Evolutionary conservation across 805 yeast species (phyloP).

Genomic region (Hanseniaspora lachancei): DNA sequence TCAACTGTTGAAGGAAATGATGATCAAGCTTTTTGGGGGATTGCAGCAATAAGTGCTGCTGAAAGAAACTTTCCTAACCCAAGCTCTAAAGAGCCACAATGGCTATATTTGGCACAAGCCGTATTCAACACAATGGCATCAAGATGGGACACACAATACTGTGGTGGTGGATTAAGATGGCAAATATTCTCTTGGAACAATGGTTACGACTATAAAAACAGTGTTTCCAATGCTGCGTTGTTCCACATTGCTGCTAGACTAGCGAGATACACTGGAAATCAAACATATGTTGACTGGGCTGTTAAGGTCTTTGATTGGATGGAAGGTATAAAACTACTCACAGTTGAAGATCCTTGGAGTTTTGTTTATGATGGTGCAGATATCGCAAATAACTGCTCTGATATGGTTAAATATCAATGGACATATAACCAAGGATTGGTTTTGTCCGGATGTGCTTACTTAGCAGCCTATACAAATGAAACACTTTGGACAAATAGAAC

Average conservation of each 20-base stretch:
- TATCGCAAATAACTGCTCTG: conserved; percentile 23
- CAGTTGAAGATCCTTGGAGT: conserved; percentile 38
- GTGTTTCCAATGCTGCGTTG: conserved; percentile 52
- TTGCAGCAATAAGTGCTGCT: conserved; percentile 49
- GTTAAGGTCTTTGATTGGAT: conserved; percentile 49
- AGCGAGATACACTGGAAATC: conserved; percentile 44
- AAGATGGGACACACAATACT: conserved; percentile 44
- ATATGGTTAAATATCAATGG: conserved; percentile 45
- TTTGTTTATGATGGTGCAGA: conserved; percentile 65
- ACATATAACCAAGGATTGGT: conserved; percentile 58
- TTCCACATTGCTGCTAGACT: conserved; percentile 52
- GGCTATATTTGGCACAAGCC: conserved; percentile 48
- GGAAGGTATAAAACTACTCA: conserved; percentile 35
- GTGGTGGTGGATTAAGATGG: conserved; percentile 61
- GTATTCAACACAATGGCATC: conserved; percentile 42
- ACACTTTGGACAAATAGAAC: conserved; percentile 40
- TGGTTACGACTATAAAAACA: conserved; percentile 51
- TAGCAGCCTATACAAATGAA: conserved; percentile 49
- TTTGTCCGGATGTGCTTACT: conserved; percentile 55
- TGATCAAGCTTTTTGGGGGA: conserved; percentile 61
- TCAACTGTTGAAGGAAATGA: conserved; percentile 60
- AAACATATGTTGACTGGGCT: conserved; percentile 39
- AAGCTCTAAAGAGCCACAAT: conserved; percentile 31
- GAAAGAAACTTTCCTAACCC: conserved; percentile 45
- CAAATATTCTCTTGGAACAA: conserved; percentile 49